These are phyloP conservation scores for Achaetomium macrosporum DNA, from an alignment of 2,329 filamentous ascomycete species.

Conservation along the genomic window DNA sequence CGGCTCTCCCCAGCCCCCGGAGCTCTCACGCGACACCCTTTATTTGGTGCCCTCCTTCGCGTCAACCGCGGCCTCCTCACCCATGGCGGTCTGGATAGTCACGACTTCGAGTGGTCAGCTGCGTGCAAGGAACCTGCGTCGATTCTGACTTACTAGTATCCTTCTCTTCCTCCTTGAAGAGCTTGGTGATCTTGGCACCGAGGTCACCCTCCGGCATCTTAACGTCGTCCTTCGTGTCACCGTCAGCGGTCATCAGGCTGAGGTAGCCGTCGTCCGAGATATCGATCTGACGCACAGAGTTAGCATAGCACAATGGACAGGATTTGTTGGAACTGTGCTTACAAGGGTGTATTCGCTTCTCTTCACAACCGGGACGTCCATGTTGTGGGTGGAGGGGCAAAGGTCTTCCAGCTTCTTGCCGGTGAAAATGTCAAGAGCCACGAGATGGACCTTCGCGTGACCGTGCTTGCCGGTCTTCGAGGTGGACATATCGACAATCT, in stretches of 20 bases:
- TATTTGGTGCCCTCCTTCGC: slow-evolving; percentile 78
- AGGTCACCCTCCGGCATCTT: slow-evolving; percentile 85
- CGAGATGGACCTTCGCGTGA: slow-evolving; percentile 99
- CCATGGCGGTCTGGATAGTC: slow-evolving; percentile 91
- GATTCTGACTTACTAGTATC: slow-evolving; percentile 73
- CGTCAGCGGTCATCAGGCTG: slow-evolving; percentile 83
- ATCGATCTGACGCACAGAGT: slow-evolving; percentile 60
- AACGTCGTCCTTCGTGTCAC: slow-evolving; percentile 89
- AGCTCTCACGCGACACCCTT: slow-evolving; percentile 3
- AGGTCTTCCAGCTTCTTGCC: slow-evolving; percentile 99
- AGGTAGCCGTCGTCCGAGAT: slow-evolving; percentile 93
- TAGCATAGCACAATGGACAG: slow-evolving; percentile 2
- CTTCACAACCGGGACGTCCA: slow-evolving; percentile 92
- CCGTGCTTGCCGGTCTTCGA: slow-evolving; percentile 99
- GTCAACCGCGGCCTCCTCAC: slow-evolving; percentile 86
- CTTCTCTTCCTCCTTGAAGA: slow-evolving; percentile 80
- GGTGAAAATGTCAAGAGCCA: slow-evolving; percentile 98
- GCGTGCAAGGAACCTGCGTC: not conserved
- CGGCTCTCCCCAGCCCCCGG: slow-evolving; percentile 3
- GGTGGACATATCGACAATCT: slow-evolving; percentile 99
- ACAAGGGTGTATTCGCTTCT: slow-evolving; percentile 93
- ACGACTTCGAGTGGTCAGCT: slow-evolving; percentile 56
- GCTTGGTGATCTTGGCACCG: slow-evolving; percentile 76
- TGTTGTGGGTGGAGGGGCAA: slow-evolving; percentile 94
- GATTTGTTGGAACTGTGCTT: slow-evolving; percentile 43